These are phyloP conservation scores for Saccharomyces uvarum DNA, from an alignment of 1,139 yeast genomes.

Conservation along the genomic window DNA sequence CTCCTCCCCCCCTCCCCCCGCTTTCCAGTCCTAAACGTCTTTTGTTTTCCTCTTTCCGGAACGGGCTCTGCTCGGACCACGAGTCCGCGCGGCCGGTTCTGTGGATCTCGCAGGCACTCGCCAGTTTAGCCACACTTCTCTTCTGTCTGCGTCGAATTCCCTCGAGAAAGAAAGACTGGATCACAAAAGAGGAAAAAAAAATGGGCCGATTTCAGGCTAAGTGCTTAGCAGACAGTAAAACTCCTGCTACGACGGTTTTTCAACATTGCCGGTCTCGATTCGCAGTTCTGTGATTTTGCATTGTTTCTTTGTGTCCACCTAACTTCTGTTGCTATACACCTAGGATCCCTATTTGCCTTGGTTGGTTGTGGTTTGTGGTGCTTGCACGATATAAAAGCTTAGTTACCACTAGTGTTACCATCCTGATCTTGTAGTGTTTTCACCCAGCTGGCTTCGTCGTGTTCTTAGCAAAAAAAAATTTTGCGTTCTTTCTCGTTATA, in stretches of 20 bases:
- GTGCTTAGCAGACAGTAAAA: not conserved
- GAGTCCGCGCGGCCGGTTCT: not conserved
- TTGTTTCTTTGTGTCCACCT: not conserved
- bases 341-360: not conserved
- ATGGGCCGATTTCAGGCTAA: not conserved
- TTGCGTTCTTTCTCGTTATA: not conserved
- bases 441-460: not conserved
- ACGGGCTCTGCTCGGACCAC: not conserved
- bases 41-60: not conserved
- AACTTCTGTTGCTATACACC: not conserved
- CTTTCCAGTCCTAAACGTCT: not conserved
- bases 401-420: not conserved
- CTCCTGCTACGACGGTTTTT: constrained; percentile 1
- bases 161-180: not conserved
- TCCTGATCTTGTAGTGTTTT: not conserved
- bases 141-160: not conserved
- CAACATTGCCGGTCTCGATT: not conserved
- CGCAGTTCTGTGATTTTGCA: not conserved
- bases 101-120: constrained; percentile 1
- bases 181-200: constrained; percentile 1
- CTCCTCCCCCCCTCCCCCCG: not conserved
- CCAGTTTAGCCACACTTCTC: constrained; percentile 1
- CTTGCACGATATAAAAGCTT: not conserved
- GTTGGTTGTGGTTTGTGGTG: not conserved
- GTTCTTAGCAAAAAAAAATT: not conserved